phyloP scores from a whole-genome alignment of 163 green algal genomes.

The Scenedesmus sp. region DNA sequence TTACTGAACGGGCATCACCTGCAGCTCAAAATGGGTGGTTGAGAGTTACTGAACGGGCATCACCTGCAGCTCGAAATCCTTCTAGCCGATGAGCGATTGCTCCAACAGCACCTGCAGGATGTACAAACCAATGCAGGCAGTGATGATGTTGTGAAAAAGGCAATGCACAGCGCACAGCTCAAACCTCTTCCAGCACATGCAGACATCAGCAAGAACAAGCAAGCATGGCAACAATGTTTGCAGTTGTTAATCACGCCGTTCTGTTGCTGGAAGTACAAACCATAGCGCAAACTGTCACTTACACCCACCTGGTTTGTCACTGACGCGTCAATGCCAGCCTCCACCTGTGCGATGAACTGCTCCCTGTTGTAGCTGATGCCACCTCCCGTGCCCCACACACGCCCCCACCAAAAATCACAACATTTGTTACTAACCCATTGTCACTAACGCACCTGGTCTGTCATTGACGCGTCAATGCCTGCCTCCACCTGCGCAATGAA shows the following conservation, averaged over 20 bases:
- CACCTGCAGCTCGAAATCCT: slow-evolving; percentile 99
- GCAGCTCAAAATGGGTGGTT: too few species aligned
- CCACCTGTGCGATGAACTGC: slow-evolving; percentile 89
- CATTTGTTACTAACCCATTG: neutral
- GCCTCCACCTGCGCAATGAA: slow-evolving; percentile 83
- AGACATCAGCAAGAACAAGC: too few species aligned
- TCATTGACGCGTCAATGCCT: slow-evolving; percentile 91
- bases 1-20: too few species aligned
- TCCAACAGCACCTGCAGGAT: slow-evolving; percentile 92
- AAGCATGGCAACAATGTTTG: too few species aligned
- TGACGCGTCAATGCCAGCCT: slow-evolving; percentile 86
- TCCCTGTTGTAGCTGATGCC: too few species aligned
- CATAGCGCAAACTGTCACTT: neutral
- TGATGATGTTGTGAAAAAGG: too few species aligned
- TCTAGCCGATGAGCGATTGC: slow-evolving; percentile 98
- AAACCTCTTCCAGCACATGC: too few species aligned
- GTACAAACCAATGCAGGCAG: too few species aligned
- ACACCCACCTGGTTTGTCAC: slow-evolving; percentile 86
- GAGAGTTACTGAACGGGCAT: slow-evolving; percentile 70
- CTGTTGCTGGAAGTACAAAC: too few species aligned
- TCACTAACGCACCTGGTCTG: slow-evolving; percentile 76
- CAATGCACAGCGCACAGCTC: too few species aligned
- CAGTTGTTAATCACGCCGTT: too few species aligned
- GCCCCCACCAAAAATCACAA: neutral
- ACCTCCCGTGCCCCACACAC: too few species aligned